Evolutionary conservation across 139 green algal genomes (phyloP), one percentile per base, ranked within the genome.

Genomic region (Haematococcus sp.): DNA sequence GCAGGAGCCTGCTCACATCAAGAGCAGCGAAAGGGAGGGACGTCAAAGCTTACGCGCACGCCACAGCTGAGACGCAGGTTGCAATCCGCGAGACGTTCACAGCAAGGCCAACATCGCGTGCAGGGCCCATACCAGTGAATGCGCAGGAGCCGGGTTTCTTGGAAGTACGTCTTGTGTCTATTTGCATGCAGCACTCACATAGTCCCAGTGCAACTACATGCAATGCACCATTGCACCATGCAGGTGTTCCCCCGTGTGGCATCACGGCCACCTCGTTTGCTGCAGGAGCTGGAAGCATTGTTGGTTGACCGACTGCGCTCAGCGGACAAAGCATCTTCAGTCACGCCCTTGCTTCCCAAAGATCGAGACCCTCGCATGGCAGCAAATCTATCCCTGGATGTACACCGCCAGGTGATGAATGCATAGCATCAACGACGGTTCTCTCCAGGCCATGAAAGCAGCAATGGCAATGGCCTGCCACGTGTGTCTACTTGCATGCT

Each of bases 311-410:
- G 69, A 7, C 9, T 80, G 73, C 33, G 69, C 5, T 54, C 54
- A 28, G 75, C 82, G 23, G 68, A 78, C 76, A 82, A 79, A 64
- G 15, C 76, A 30, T 43, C 78, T 28, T 69, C 52, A 43, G 22
- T 69, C 34, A 31, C 23, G 27, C 27, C 43, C 25, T 46, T 84
- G 73, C 30, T 66, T 28, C 34, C 78, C 5, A 72, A 76, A 22
- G 78, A 84, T 19, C 63, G 78, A 1, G 78, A 88, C 65, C 73
- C 83, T 9, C 70, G 74, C 28, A 44, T 85, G 43, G 69, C 83
- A n/a, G 73, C 78, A n/a, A 88, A 88, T 59, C 70, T 88, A 28
- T 78, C 73, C 0, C 60, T 88, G 58, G 78, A 88, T 51, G 73
- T 30, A 20, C 83, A 88, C 61, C 66, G 82, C 1, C 81, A 82